phyloP scores from a whole-genome alignment of 225 moss, liverwort and hornwort species.

The Neckera pumila region DNA sequence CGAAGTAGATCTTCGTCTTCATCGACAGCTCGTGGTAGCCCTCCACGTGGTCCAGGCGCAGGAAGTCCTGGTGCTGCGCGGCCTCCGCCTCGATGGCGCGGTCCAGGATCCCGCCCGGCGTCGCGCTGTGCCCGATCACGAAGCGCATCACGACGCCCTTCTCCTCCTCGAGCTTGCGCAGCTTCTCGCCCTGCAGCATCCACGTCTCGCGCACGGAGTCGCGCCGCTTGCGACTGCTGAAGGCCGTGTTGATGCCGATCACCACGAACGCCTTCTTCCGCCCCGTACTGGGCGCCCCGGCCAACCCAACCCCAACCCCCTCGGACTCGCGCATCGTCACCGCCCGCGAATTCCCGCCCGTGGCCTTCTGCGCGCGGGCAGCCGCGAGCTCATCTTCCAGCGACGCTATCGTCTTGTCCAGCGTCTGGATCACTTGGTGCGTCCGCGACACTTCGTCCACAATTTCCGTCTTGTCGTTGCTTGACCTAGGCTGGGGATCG shows the following conservation, averaged over 20 bases:
- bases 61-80: slow-evolving; percentile 69
- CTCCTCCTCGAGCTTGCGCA: slow-evolving; percentile 66
- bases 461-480: slow-evolving; percentile 27
- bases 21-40: slow-evolving; percentile 94
- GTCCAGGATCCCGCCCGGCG: slow-evolving; percentile 84
- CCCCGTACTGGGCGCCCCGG: slow-evolving; percentile 28
- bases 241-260: slow-evolving; percentile 92
- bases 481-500: slow-evolving; percentile 70
- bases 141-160: slow-evolving; percentile 92
- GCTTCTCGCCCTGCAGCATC: slow-evolving; percentile 88
- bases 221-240: slow-evolving; percentile 83
- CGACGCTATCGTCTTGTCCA: slow-evolving; percentile 84
- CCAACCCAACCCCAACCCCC: not conserved
- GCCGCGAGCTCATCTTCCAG: slow-evolving; percentile 68
- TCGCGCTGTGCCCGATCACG: slow-evolving; percentile 94
- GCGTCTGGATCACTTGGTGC: slow-evolving; percentile 62
- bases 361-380: slow-evolving; percentile 49
- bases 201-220: slow-evolving; percentile 92
- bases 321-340: not conserved
- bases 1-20: slow-evolving; percentile 95
- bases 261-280: slow-evolving; percentile 80
- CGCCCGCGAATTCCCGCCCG: slow-evolving; percentile 16
- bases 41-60: slow-evolving; percentile 90
- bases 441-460: slow-evolving; percentile 63
- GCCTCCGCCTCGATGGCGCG: slow-evolving; percentile 95